These are phyloP conservation scores for Mucor circinelloides DNA, from an alignment of 371 early-diverging fungal genomes.

Conservation along the genomic window DNA sequence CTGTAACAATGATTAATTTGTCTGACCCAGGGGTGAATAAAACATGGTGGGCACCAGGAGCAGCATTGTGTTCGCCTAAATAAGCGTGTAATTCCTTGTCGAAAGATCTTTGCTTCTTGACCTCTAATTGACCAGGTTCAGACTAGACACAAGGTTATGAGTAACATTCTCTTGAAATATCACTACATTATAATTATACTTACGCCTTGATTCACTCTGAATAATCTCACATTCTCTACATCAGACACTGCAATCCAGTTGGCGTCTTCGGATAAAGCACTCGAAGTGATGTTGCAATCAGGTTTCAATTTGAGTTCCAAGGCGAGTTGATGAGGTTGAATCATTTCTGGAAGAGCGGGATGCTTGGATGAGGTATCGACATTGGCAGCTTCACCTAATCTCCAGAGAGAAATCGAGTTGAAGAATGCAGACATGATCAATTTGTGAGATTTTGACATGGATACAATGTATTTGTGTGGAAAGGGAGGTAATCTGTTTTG, in stretches of 20 bases:
- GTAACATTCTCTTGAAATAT: not conserved
- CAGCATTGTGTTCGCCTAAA: slow-evolving; percentile 30
- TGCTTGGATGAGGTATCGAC: slow-evolving; percentile 20
- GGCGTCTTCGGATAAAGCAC: slow-evolving; percentile 84
- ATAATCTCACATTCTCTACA: slow-evolving; percentile 72
- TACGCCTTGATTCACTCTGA: slow-evolving; percentile 62
- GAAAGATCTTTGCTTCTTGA: slow-evolving; percentile 56
- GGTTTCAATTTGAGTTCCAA: slow-evolving; percentile 66
- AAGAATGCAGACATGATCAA: slow-evolving; percentile 62
- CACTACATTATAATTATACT: not conserved
- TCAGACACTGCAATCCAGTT: slow-evolving; percentile 86
- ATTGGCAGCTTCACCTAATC: slow-evolving; percentile 62
- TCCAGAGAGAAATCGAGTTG: slow-evolving; percentile 78
- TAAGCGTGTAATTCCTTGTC: slow-evolving; percentile 41
- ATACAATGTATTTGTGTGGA: slow-evolving; percentile 75
- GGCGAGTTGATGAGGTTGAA: slow-evolving; percentile 65
- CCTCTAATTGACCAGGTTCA: slow-evolving; percentile 47
- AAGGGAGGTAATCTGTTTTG: slow-evolving; percentile 77
- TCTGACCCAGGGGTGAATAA: slow-evolving; percentile 73
- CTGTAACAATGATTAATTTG: slow-evolving; percentile 65
- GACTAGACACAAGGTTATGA: slow-evolving; percentile 15
- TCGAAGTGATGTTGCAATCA: slow-evolving; percentile 67
- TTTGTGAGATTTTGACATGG: slow-evolving; percentile 62
- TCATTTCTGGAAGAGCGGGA: slow-evolving; percentile 48
- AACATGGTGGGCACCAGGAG: slow-evolving; percentile 62